Evolutionary conservation across 331 rosid genomes (phyloP), one percentile per base, ranked within the genome.

Genomic region (Quercus lobata): DNA sequence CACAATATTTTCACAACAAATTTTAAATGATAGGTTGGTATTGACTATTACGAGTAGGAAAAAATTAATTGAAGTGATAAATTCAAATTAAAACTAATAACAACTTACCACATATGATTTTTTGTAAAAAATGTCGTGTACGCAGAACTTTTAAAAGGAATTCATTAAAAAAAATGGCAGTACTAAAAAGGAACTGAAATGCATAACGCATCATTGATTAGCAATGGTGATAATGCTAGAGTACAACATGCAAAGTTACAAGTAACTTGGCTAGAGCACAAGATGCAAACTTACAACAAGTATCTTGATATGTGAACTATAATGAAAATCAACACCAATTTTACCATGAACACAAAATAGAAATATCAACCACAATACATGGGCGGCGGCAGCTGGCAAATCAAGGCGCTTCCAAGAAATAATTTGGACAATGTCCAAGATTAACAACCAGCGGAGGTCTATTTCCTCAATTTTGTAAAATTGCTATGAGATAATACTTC

Each of bases 61-160:
- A 35, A 7, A 37, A 37, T 7, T 7, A 37, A 37, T 37, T 37
- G 0, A 37, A 37, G 12, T 37, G 0, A 0, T 0, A 0, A 0
- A 7, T 37, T 37, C 11, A 37, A 37, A 37, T 37, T 7, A 37
- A 0, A 37, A 37, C 11, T 1, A 37, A 37, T 37, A 37, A 7
- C 3, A 37, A 37, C 11, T 37, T 37, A 37, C 0, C 46, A 7
- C 0, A 37, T 35, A 35, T 37, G 11, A 37, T 6, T 41, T 41
- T 0, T 41, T 41, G 0, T 41, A 0, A 41, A 41, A 37, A 41
- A 41, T 8, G 0, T 41, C 2, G 46, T 2, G 0, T 0, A 7
- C 3, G 11, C 0, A 8, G 0, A 0, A 8, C 46, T 41, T 41
- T 0, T 41, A 0, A 0, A 8, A 2, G 3, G 46, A 41, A 41